Evolutionary conservation across 495 filamentous ascomycete genomes (phyloP).

Genomic region (Penicillium argentinense): DNA sequence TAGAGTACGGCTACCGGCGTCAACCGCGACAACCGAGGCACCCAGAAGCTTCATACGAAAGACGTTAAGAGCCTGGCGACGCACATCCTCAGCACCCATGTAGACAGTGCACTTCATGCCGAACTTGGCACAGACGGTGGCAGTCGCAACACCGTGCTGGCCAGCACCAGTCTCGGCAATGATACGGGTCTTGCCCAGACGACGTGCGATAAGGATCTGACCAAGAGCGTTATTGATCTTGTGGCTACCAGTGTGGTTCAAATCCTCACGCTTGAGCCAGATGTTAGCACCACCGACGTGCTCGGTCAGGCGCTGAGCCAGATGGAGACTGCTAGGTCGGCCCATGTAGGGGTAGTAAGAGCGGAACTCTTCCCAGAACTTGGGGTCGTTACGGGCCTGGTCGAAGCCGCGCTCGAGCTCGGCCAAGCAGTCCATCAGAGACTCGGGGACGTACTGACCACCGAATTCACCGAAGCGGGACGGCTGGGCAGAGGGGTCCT

Average conservation of each 20-base stretch:
- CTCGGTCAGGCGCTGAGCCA: slow-evolving; percentile 83
- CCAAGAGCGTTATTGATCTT: slow-evolving; percentile 98
- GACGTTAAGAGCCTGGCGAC: slow-evolving; percentile 90
- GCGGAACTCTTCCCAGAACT: slow-evolving; percentile 96
- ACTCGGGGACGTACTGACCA: slow-evolving; percentile 98
- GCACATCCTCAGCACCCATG: slow-evolving; percentile 97
- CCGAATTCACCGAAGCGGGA: slow-evolving; percentile 95
- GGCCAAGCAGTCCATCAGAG: slow-evolving; percentile 92
- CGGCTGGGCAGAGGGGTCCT: slow-evolving; percentile 59
- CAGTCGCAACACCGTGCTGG: slow-evolving; percentile 95
- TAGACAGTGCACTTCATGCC: slow-evolving; percentile 94
- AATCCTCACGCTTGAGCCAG: slow-evolving; percentile 94
- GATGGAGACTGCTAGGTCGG: slow-evolving; percentile 85
- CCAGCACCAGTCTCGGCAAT: slow-evolving; percentile 98
- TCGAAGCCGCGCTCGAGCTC: slow-evolving; percentile 94
- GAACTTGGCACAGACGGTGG: slow-evolving; percentile 93
- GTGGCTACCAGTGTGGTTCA: slow-evolving; percentile 85
- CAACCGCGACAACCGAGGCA: slow-evolving; percentile 83
- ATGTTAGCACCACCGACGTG: slow-evolving; percentile 89
- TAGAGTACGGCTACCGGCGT: slow-evolving; percentile 80
- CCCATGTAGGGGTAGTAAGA: slow-evolving; percentile 99
- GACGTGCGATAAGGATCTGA: slow-evolving; percentile 78
- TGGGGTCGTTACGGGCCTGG: slow-evolving; percentile 74
- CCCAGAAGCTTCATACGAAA: slow-evolving; percentile 95
- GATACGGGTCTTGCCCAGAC: slow-evolving; percentile 88